Evolutionary conservation across 805 yeast genomes (phyloP).

Genomic region (Schizosaccharomyces osmophilus): DNA sequence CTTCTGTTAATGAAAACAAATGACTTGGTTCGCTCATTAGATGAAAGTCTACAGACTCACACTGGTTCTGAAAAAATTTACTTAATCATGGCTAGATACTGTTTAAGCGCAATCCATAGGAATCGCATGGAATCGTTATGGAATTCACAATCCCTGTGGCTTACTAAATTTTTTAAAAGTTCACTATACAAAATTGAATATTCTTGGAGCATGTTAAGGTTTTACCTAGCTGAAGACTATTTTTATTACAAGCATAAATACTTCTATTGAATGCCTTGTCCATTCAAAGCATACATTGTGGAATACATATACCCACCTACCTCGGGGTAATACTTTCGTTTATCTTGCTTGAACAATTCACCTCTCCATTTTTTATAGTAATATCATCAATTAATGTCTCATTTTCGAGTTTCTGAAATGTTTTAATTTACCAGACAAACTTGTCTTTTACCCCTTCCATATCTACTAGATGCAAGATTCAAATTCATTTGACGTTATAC

Average conservation of each 20-base stretch:
- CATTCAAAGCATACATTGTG: background rate
- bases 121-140: slow-evolving; percentile 17
- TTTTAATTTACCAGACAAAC: background rate
- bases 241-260: background rate
- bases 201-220: background rate
- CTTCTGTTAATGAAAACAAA: slow-evolving; percentile 66
- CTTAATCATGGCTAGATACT: slow-evolving; percentile 68
- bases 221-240: background rate
- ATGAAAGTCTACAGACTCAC: slow-evolving; percentile 59
- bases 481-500: background rate
- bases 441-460: background rate
- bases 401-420: too few species aligned
- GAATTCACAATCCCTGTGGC: background rate
- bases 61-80: slow-evolving; percentile 74
- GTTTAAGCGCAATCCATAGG: slow-evolving; percentile 55
- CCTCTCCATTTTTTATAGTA: too few species aligned
- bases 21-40: slow-evolving; percentile 72
- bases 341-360: background rate
- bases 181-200: background rate
- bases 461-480: background rate
- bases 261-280: background rate
- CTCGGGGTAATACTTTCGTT: background rate
- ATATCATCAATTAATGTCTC: too few species aligned
- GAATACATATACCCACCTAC: background rate
- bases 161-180: background rate